These are phyloP conservation scores for Cicer yamashitae DNA, from an alignment of 306 rosid genomes.

Conservation along the genomic window DNA sequence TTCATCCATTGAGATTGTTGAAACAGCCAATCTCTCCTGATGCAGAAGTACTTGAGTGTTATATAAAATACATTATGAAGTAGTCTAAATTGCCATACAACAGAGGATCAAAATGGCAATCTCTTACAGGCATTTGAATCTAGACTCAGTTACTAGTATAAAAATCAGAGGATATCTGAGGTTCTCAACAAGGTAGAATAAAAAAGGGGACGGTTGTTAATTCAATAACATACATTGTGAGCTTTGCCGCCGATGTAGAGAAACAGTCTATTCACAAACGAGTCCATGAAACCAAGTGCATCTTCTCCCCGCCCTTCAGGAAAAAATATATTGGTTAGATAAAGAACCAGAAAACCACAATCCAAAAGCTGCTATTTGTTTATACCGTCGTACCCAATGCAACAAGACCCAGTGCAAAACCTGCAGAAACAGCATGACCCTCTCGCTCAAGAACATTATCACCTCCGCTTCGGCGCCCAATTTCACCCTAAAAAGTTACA, in stretches of 20 bases:
- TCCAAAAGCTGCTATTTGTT: conserved; percentile 24
- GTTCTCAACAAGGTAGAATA: conserved; percentile 17
- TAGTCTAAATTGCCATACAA: conserved; percentile 37
- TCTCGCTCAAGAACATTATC: conserved; percentile 98
- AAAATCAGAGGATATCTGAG: background rate
- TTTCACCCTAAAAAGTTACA: conserved; percentile 69
- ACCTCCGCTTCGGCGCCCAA: conserved; percentile 95
- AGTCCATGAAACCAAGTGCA: conserved; percentile 78
- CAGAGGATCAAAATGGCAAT: conserved; percentile 29
- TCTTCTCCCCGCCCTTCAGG: conserved; percentile 91
- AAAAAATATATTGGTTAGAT: conserved; percentile 50
- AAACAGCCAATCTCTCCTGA: conserved; percentile 74
- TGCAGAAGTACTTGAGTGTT: conserved; percentile 39
- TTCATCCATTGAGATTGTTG: conserved; percentile 65
- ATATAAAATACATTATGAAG: conserved; percentile 31
- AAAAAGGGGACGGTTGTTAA: conserved; percentile 9
- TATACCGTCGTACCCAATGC: conserved; percentile 70
- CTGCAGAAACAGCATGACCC: conserved; percentile 98
- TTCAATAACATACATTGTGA: conserved; percentile 62
- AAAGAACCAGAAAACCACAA: conserved; percentile 41
- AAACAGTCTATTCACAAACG: conserved; percentile 80
- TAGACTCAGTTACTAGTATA: background rate
- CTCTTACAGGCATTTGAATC: conserved; percentile 29
- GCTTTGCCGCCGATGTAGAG: conserved; percentile 83
- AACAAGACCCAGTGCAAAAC: conserved; percentile 95